Evolutionary conservation across 805 yeast species (phyloP).

Genomic region (Myxozyma geophila): DNA sequence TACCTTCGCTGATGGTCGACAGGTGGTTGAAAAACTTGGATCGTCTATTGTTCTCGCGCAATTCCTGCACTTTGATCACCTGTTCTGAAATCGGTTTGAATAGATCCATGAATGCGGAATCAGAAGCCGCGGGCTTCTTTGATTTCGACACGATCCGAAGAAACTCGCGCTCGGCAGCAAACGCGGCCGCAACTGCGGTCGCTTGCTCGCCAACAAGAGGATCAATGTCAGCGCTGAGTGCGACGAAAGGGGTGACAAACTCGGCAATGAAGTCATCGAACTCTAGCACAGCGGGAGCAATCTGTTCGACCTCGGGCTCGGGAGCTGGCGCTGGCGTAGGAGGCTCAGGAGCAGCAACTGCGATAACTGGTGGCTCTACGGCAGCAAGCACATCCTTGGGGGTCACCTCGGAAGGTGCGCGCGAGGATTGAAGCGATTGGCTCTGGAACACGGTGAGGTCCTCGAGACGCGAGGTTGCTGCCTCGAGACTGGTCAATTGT

Average conservation of each 20-base stretch:
- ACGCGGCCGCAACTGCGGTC: constrained; percentile 55
- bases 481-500: constrained; percentile 63
- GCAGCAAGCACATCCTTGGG: constrained; percentile 32
- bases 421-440: constrained; percentile 49
- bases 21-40: constrained; percentile 70
- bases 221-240: constrained; percentile 58
- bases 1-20: constrained; percentile 85
- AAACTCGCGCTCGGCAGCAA: constrained; percentile 62
- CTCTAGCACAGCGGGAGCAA: constrained; percentile 37
- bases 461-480: constrained; percentile 90
- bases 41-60: constrained; percentile 76
- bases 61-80: constrained; percentile 59
- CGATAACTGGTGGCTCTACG: constrained; percentile 32
- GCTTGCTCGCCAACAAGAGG: constrained; percentile 58
- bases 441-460: constrained; percentile 84
- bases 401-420: constrained; percentile 16
- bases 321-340: constrained; percentile 37
- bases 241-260: constrained; percentile 63
- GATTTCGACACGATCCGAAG: constrained; percentile 63
- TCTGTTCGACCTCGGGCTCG: constrained; percentile 32
- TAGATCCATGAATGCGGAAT: constrained; percentile 57
- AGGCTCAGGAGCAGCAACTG: constrained; percentile 31
- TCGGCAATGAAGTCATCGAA: constrained; percentile 61
- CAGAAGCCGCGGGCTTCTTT: constrained; percentile 61
- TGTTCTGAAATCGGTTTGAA: constrained; percentile 69